phyloP scores from a whole-genome alignment of 305 asterid genomes.

The Fraxinus latifolia region DNA sequence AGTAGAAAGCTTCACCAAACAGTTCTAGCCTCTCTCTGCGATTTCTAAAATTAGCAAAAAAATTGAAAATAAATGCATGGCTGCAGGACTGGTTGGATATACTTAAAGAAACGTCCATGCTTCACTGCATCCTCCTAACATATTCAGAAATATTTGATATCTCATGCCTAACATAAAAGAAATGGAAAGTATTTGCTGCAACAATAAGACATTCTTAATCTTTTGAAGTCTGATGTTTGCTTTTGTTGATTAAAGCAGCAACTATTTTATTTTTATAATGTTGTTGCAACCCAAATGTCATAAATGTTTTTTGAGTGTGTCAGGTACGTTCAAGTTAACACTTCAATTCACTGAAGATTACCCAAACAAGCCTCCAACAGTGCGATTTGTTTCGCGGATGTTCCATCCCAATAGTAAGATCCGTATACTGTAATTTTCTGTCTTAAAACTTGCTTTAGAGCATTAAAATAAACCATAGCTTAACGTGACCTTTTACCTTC shows the following conservation, averaged over 20 bases:
- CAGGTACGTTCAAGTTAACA: constrained; percentile 63
- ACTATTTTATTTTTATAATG: neutral
- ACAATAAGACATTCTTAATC: neutral
- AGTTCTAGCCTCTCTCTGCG: neutral
- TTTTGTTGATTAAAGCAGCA: neutral
- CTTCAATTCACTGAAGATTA: constrained; percentile 57
- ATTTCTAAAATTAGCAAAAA: neutral
- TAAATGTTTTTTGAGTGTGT: constrained; percentile 28
- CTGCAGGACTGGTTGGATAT: neutral
- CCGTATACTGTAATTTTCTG: neutral
- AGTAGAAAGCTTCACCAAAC: neutral
- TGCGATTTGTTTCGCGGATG: constrained; percentile 65
- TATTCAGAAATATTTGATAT: neutral
- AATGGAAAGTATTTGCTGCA: neutral
- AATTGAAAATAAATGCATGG: neutral
- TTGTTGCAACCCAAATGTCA: constrained; percentile 1
- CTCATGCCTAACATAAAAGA: neutral
- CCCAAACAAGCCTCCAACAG: constrained; percentile 67
- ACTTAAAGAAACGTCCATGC: neutral
- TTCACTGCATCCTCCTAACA: neutral
- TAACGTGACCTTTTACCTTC: neutral
- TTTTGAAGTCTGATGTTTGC: neutral
- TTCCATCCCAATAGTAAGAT: constrained; percentile 67
- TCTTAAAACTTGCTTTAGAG: neutral
- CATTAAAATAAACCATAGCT: neutral